Base-by-base conservation (phyloP, 208 protist genomes). In the Wallacemonas sp. region DNA sequence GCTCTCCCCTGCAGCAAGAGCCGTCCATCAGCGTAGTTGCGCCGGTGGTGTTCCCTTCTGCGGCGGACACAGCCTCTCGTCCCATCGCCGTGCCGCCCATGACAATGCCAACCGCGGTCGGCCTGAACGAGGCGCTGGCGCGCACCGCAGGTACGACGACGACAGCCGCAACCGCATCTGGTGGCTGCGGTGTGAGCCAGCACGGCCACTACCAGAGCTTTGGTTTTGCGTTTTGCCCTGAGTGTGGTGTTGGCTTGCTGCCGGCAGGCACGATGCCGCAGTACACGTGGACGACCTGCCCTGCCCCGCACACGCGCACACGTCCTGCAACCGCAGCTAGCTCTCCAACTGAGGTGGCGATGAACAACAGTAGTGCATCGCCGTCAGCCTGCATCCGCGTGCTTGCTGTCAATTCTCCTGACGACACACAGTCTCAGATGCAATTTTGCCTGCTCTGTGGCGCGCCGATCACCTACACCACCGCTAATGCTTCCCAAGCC, bases 361-460 rank as follows among this genome's bases (percentile, higher is more conserved):
- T 31, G 34, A 12, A 14, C 30, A 15, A 3, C 14, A 11, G 11
- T 17, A 38, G 30, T 11, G 9, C 28, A 17, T n/a, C 51, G 51
- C 30, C 27, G 9, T 6, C 26, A 31, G 1, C 28, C 8, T 26
- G 51, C 30, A 58, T 58, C 19, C 6, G n/a, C 8, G 51, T 58
- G 26, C 51, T 58, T n/a, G 9, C n/a, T 21, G 30, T 58, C 51
- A 28, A 19, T 12, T 26, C 47, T 4, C 47, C 47, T 33, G 47
- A 55, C 11, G 11, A 19, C 8, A 5, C 21, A 27, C 12, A 19
- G 26, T 5, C 47, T 14, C 9, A 24, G 12, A 58, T 58, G 30
- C 4, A 39, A 0, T 79, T 56, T 33, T 72, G 68, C 59, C 41
- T 70, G 12, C 31, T 75, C 41, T 75, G 74, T 22, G 74, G 74